phyloP scores from a whole-genome alignment of 345 rosid species.

The Aquilaria sinensis region DNA sequence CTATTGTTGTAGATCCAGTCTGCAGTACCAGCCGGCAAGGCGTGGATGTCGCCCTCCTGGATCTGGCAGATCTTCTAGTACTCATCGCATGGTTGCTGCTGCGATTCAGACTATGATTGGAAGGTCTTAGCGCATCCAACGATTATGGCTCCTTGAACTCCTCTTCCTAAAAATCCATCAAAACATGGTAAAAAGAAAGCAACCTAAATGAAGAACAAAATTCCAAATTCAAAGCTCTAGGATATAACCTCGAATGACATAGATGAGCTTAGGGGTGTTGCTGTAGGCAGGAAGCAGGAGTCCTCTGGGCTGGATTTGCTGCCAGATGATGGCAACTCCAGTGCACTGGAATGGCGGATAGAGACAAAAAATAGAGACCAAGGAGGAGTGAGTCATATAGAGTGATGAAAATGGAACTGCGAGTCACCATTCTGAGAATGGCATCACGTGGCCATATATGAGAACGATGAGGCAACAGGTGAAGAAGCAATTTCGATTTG shows the following conservation, averaged over 20 bases:
- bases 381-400: no score
- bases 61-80: slow-evolving; percentile 21
- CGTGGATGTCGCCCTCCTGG: slow-evolving; percentile 29
- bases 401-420: no score
- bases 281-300: slow-evolving; percentile 36
- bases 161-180: no score
- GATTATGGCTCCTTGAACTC: slow-evolving; percentile 4
- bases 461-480: no score
- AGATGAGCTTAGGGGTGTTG: slow-evolving; percentile 32
- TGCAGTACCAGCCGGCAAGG: slow-evolving; percentile 31
- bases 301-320: slow-evolving; percentile 22
- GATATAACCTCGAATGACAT: slow-evolving; percentile 38
- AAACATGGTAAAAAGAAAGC: no score
- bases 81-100: slow-evolving; percentile 1
- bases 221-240: no score
- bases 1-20: slow-evolving; percentile 43
- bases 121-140: slow-evolving; percentile 17
- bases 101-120: background rate
- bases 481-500: no score
- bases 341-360: slow-evolving; percentile 39
- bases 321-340: slow-evolving; percentile 36
- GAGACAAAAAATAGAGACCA: no score
- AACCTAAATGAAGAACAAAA: no score
- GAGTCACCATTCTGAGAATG: no score
- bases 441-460: no score